Conservation (phyloP, 1,284 basidiomycete genomes). For the Hemileia vastatrix region DNA sequence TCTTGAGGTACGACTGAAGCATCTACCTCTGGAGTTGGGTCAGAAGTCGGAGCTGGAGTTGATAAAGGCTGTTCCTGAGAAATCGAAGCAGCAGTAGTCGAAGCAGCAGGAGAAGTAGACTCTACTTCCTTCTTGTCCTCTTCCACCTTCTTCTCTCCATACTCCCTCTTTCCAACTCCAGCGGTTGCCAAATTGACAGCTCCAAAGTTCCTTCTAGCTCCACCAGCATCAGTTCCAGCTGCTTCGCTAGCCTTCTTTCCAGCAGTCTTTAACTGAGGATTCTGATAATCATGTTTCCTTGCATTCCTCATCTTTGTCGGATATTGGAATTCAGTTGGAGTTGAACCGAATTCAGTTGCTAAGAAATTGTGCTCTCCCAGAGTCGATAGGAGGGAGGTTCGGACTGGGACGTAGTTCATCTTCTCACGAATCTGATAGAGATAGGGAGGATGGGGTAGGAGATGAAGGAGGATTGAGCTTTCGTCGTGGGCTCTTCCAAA, state of each 20-base stretch:
- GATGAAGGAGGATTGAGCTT: too few relatives aligned
- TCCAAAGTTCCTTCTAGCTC: constrained; percentile 34
- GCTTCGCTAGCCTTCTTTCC: constrained; percentile 32
- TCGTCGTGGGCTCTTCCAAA: too few relatives aligned
- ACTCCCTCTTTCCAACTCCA: neutral
- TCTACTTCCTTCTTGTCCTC: constrained; percentile 6
- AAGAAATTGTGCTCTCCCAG: constrained; percentile 35
- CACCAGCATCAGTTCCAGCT: constrained; percentile 34
- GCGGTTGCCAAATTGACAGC: neutral
- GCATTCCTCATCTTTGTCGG: constrained; percentile 34
- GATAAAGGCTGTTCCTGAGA: neutral
- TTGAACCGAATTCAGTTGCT: constrained; percentile 35
- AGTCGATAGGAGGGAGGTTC: constrained; percentile 30
- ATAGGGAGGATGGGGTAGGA: too few relatives aligned
- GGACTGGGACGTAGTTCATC: too few relatives aligned
- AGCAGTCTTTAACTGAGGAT: constrained; percentile 33
- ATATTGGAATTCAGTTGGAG: constrained; percentile 32
- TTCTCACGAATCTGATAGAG: too few relatives aligned
- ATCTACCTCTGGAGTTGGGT: neutral
- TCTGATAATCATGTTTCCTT: constrained; percentile 39
- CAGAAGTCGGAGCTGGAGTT: neutral
- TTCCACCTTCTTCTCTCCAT: neutral
- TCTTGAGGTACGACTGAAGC: neutral
- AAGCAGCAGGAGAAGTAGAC: neutral
- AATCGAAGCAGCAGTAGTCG: constrained; percentile 18